A percentile compares a stretch with the other conserved stretches of the same genome.
phyloP scores from a whole-genome alignment of 1,139 yeast genomes.

The Debaryomyces fabryi region DNA sequence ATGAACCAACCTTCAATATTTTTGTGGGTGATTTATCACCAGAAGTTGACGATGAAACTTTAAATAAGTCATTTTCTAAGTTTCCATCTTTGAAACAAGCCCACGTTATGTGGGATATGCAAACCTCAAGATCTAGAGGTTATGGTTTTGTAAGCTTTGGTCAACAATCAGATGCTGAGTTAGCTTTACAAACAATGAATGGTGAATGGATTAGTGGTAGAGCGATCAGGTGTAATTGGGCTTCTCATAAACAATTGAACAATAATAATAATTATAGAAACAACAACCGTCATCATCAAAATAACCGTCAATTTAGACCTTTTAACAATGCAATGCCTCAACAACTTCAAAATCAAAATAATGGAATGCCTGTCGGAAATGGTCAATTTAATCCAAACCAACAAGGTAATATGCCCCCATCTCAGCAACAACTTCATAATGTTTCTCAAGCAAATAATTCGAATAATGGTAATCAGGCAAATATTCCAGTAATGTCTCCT shows the following conservation, averaged over 20 bases:
- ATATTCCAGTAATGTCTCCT: conserved; percentile 44
- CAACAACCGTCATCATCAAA: conserved; percentile 16
- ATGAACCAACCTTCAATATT: conserved; percentile 60
- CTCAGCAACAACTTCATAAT: conserved; percentile 6
- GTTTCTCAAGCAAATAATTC: conserved; percentile 9
- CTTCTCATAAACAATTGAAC: conserved; percentile 63
- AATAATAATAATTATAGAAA: conserved; percentile 16
- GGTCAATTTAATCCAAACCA: conserved; percentile 14
- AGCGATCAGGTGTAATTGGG: conserved; percentile 86
- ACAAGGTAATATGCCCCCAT: conserved; percentile 14
- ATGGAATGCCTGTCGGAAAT: conserved; percentile 12
- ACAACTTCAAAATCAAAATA: conserved; percentile 14
- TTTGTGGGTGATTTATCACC: conserved; percentile 87
- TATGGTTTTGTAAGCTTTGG: conserved; percentile 89
- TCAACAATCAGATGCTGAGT: conserved; percentile 68
- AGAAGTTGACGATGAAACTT: conserved; percentile 78
- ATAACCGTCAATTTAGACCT: conserved; percentile 19
- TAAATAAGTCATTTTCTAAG: conserved; percentile 59
- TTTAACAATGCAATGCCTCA: conserved; percentile 18
- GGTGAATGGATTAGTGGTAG: conserved; percentile 75
- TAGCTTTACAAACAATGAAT: conserved; percentile 73
- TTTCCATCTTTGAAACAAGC: conserved; percentile 75
- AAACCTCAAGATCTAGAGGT: conserved; percentile 87
- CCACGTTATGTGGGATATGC: conserved; percentile 98
- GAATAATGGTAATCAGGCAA: conserved; percentile 10